Evolutionary conservation across 2,329 filamentous ascomycete genomes (phyloP).

Genomic region (Penicillium sp.): DNA sequence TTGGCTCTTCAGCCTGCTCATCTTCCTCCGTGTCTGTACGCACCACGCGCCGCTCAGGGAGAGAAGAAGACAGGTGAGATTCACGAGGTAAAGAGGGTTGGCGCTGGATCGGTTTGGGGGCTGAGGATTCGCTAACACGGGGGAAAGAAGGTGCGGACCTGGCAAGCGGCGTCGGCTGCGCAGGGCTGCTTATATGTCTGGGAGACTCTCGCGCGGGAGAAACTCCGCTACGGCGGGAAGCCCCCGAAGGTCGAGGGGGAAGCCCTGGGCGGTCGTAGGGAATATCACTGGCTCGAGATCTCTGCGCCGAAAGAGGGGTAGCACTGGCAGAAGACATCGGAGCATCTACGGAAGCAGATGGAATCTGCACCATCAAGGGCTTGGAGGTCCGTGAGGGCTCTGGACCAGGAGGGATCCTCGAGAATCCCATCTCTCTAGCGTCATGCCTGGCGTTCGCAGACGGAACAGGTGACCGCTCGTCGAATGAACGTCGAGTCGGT

Average conservation of each 20-base stretch:
- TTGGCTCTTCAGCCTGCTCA: slow-evolving; percentile 42
- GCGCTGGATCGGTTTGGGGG: slow-evolving; percentile 17
- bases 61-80: slow-evolving; percentile 13
- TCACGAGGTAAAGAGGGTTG: slow-evolving; percentile 27
- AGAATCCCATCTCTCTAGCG: slow-evolving; percentile 27
- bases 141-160: slow-evolving; percentile 12
- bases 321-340: slow-evolving; percentile 18
- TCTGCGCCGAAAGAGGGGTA: slow-evolving; percentile 37
- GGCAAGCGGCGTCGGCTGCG: slow-evolving; percentile 10
- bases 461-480: slow-evolving; percentile 23
- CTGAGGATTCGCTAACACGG: slow-evolving; percentile 13
- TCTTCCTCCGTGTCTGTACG: slow-evolving; percentile 45
- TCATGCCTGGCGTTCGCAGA: slow-evolving; percentile 15
- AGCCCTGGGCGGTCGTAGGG: slow-evolving; percentile 44
- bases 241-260: slow-evolving; percentile 34
- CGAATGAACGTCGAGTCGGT: slow-evolving; percentile 22
- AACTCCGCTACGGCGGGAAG: slow-evolving; percentile 14
- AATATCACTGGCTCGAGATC: slow-evolving; percentile 21
- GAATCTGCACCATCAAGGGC: slow-evolving; percentile 29
- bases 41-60: slow-evolving; percentile 19
- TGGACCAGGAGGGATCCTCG: slow-evolving; percentile 19
- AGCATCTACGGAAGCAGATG: slow-evolving; percentile 17
- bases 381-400: slow-evolving; percentile 25
- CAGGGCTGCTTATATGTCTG: slow-evolving; percentile 8
- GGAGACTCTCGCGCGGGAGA: slow-evolving; percentile 21